Percentiles rank a stretch among this genome's conserved stretches.
Evolutionary conservation across 2,329 filamentous ascomycete genomes (phyloP).

Genomic region (Neopestalotiopsis sp.): DNA sequence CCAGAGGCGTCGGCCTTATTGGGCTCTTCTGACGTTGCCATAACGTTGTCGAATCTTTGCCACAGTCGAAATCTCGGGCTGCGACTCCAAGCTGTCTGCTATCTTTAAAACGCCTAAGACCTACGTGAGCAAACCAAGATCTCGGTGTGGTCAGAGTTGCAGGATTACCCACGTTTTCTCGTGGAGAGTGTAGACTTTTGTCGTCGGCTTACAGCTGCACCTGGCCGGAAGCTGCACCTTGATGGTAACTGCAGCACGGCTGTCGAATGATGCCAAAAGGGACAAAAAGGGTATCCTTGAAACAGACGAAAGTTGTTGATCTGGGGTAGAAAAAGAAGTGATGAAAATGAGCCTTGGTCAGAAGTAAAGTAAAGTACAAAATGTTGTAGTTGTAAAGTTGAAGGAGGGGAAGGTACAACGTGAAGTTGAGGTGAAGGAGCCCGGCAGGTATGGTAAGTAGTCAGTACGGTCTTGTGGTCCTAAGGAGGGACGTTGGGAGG

Average conservation of each 20-base stretch:
- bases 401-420: constrained; percentile 10
- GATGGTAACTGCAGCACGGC: constrained; percentile 1
- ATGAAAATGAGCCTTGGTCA: neutral
- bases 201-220: no score
- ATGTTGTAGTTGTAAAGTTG: neutral
- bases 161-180: no score
- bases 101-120: no score
- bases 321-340: neutral
- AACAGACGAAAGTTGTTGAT: neutral
- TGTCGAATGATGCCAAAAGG: neutral
- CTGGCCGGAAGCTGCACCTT: neutral
- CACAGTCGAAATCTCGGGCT: no score
- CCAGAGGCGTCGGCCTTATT: neutral
- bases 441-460: neutral
- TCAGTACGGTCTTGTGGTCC: neutral
- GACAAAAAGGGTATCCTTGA: neutral
- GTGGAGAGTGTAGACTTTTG: no score
- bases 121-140: no score
- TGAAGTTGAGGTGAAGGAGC: constrained; percentile 16
- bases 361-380: neutral
- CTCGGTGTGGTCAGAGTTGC: no score
- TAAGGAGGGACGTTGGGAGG: no score
- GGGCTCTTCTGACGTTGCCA: neutral
- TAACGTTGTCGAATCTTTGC: neutral
- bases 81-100: no score